Evolutionary conservation across 176 grass and related monocot species (phyloP).

Genomic region (Oryza glumipatula): DNA sequence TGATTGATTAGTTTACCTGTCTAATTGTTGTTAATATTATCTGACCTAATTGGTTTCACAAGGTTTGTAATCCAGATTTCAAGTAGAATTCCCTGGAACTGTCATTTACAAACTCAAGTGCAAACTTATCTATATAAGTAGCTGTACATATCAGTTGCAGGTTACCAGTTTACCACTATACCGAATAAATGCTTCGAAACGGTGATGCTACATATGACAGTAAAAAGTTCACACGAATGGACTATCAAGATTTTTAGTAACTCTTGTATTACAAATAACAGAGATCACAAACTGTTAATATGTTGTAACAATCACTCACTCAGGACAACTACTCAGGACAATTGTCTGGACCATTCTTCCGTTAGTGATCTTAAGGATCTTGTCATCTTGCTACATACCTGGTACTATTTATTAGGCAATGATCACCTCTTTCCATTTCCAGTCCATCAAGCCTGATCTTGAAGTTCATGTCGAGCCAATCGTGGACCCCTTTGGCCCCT

Average conservation of each 20-base stretch:
- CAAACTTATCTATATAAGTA: background rate
- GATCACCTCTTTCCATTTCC: conserved; percentile 13
- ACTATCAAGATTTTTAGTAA: background rate
- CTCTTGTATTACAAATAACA: background rate
- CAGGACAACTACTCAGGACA: background rate
- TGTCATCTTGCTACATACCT: background rate
- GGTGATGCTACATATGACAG: no score
- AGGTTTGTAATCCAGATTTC: background rate
- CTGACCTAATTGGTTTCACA: no score
- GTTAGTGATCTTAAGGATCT: background rate
- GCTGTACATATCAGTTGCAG: background rate
- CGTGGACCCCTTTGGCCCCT: conserved; percentile 79
- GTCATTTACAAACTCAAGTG: background rate
- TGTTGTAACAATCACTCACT: background rate
- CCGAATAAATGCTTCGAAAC: no score
- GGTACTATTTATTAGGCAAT: background rate
- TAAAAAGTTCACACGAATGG: no score
- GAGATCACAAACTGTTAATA: background rate
- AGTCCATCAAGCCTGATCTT: conserved; percentile 77
- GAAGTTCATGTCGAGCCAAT: conserved; percentile 68
- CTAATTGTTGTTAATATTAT: no score
- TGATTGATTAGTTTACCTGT: background rate
- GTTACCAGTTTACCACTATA: no score
- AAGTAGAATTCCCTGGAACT: background rate
- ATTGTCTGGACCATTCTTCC: background rate